Evolutionary conservation across 2,329 filamentous ascomycete species (phyloP), one percentile per base, ranked within the genome.

Genomic region (Chaetomiaceae sp.): DNA sequence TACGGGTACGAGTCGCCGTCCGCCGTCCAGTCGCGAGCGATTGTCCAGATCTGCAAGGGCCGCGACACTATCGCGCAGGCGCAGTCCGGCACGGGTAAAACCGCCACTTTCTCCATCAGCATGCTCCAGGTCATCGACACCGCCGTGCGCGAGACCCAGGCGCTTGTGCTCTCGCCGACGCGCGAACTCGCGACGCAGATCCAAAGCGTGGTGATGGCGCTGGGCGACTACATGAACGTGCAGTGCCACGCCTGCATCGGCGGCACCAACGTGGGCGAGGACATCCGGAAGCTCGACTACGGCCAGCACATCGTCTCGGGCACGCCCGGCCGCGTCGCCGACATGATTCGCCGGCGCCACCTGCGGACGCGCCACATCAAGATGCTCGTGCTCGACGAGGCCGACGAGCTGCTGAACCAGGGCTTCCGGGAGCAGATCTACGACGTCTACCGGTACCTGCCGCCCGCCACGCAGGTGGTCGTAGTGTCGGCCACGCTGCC

Each of bases 201-300:
- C 56, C 93, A 98, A 71, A 95, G 88, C 29, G 93, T 98, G 49
- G 86, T 98, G 58, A 95, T 97, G 83, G 93, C 93, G n/a, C 80
- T 98, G n/a, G 93, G 93, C 56, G 93, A 98, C 69, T 98, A 96
- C 75, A 97, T 98, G 93, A 96, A 96, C 64, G 88, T 98, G 3
- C 90, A 98, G 70, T 98, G 93, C 71, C 93, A 98, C 62, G 91
- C 93, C 49, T 98, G 93, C 69, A 97, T 98, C 61, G 93, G 93
- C 57, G 93, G 93, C 50, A 98, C 93, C 57, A 97, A 95, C 63
- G 90, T 98, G 30, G 89, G 93, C 59, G 93, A 97, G 65, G 93
- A 98, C 64, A 98, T 98, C 59, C 84, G 88, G 66, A 95, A 95
- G 72, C 86, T 98, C 52, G 89, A 97, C 66, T 93, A 97, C 61